Conservation (phyloP, 176 grass and related monocot species). For the bread wheat (Triticum aestivum) region DNA sequence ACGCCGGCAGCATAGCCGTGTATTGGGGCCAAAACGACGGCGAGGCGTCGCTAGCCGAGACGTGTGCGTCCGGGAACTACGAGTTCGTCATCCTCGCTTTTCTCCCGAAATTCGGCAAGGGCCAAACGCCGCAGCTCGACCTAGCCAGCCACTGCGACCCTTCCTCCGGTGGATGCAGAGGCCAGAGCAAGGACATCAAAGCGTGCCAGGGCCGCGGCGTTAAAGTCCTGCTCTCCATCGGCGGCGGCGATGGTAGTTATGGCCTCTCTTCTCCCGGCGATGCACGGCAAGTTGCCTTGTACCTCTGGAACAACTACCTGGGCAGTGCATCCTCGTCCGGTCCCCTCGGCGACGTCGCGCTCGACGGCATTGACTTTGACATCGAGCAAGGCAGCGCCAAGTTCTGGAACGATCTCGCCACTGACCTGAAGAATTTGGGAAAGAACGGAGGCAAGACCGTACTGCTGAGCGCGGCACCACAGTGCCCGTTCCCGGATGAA, state of each 20-base stretch:
- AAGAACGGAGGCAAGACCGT: slow-evolving; percentile 35
- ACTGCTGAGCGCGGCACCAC: slow-evolving; percentile 63
- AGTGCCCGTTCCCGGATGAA: slow-evolving; percentile 68
- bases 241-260: slow-evolving; percentile 51
- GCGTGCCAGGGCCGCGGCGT: slow-evolving; percentile 49
- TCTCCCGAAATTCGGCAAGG: slow-evolving; percentile 61
- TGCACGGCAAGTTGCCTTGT: slow-evolving; percentile 39
- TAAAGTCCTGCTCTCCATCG: slow-evolving; percentile 75
- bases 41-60: slow-evolving; percentile 32
- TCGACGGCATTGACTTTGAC: slow-evolving; percentile 75
- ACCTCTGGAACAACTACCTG: slow-evolving; percentile 73
- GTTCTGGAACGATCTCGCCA: slow-evolving; percentile 50
- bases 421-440: slow-evolving; percentile 40
- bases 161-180: slow-evolving; percentile 38
- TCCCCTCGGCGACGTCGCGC: slow-evolving; percentile 50
- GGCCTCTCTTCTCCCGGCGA: slow-evolving; percentile 40
- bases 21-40: slow-evolving; percentile 65
- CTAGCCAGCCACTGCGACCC: slow-evolving; percentile 63
- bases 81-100: slow-evolving; percentile 59
- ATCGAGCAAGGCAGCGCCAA: slow-evolving; percentile 50
- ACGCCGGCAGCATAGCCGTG: slow-evolving; percentile 48
- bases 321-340: slow-evolving; percentile 44
- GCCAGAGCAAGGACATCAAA: slow-evolving; percentile 44
- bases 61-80: slow-evolving; percentile 51
- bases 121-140: slow-evolving; percentile 45